Evolutionary conservation across 257 asterid genomes (phyloP).

Genomic region (Voacanga thouarsii): DNA sequence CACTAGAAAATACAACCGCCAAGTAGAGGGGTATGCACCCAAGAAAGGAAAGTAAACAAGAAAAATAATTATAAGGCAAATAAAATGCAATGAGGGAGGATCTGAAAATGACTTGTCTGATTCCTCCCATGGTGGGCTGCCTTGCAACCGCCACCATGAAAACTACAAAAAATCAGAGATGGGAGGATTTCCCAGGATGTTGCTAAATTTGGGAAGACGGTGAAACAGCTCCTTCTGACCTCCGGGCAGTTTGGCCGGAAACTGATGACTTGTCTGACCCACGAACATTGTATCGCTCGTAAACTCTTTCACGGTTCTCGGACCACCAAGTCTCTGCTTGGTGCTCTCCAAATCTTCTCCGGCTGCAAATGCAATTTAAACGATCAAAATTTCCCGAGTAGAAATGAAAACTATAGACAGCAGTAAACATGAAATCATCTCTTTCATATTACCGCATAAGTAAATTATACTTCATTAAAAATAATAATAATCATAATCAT

Average conservation of each 20-base stretch:
- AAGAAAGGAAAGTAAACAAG: neutral
- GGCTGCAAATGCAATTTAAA: conserved; percentile 41
- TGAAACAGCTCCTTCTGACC: conserved; percentile 70
- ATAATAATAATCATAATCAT: no score
- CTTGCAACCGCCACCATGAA: conserved; percentile 15
- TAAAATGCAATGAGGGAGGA: conserved; percentile 6
- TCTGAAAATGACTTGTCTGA: conserved; percentile 7
- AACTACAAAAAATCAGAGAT: conserved; percentile 10
- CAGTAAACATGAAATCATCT: neutral
- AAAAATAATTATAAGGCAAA: conserved; percentile 11
- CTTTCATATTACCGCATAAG: neutral
- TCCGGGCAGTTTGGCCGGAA: conserved; percentile 60
- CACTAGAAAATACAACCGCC: conserved; percentile 26
- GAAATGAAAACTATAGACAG: neutral
- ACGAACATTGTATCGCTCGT: conserved; percentile 78
- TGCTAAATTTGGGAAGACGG: conserved; percentile 73
- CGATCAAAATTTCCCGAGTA: neutral
- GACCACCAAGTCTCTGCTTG: conserved; percentile 99
- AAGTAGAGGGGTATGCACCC: conserved; percentile 9
- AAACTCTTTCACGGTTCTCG: conserved; percentile 90
- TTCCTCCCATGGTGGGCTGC: conserved; percentile 10
- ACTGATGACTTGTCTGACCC: conserved; percentile 84
- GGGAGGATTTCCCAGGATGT: conserved; percentile 2
- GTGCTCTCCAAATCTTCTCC: conserved; percentile 95
- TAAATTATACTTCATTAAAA: no score